Evolutionary conservation across 345 rosid species (phyloP), one percentile per base, ranked within the genome.

Genomic region (Eucalyptus regnans): DNA sequence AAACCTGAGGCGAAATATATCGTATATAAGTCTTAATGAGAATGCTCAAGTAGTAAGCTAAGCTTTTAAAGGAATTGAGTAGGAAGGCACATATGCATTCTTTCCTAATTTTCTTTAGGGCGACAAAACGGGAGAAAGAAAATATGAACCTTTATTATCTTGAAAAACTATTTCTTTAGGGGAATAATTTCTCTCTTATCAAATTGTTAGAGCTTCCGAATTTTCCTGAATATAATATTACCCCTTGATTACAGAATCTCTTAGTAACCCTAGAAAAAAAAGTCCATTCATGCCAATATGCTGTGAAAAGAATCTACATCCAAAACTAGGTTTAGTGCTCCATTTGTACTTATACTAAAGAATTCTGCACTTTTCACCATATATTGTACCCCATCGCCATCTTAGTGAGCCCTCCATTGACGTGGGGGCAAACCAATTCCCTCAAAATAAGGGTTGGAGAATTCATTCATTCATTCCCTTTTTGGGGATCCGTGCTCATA

Each of bases 401-500:
- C 80, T 84, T 68, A 86, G 80, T 92, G 94, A 92, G 86, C 87
- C 87, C 88, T 90, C 91, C 90, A 58, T 93, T 37, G 93, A 92
- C 93, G 91, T 66, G 85, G 89, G 88, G 87, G 86, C 90, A 93
- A 87, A 93, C 94, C 93, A 94, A 86, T 90, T 90, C 89, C 92
- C 94, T 92, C 88, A 37, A 90, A 92, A 90, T 86, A 87, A 88
- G 94, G 95, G 46, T 71, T 37, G 22, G 83, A 71, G 83, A 41
- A 23, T 71, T 95, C 90, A 90, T 89, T 86, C n/a, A 41, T 88
- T 76, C 88, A 88, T 90, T 89, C 85, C 48, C 27, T 76, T 60
- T 89, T 56, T 88, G 54, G 89, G 89, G 89, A 88, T 71, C 64
- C 48, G 83, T 71, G 83, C 83, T 71, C 83, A 11, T 37, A 20